These are phyloP conservation scores for Drechmeria coniospora DNA, from an alignment of 2,329 filamentous ascomycete genomes.

Conservation along the genomic window DNA sequence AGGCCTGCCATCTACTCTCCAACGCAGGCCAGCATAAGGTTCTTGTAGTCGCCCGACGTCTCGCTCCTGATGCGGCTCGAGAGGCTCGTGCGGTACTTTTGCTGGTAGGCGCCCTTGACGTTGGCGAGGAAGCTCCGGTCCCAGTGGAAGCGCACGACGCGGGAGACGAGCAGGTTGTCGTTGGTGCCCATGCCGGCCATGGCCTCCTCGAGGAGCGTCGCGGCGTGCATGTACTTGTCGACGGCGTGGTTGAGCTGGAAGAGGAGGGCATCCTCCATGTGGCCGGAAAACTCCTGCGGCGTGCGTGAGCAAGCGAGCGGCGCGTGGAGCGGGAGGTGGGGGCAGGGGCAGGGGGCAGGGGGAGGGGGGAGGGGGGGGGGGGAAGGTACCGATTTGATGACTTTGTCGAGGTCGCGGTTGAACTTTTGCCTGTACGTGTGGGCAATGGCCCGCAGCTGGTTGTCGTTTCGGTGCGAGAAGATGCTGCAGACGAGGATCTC, in stretches of 20 bases:
- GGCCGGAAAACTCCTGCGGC: constrained; percentile 65
- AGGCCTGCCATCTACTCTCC: constrained; percentile 22
- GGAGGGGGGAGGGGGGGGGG: too few species aligned
- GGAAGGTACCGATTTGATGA: constrained; percentile 49
- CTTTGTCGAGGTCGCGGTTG: constrained; percentile 51
- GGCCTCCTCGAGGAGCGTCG: constrained; percentile 62
- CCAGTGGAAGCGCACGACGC: constrained; percentile 78
- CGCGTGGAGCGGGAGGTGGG: too few species aligned
- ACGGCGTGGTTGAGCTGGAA: constrained; percentile 62
- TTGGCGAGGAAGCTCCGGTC: constrained; percentile 57
- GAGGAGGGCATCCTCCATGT: constrained; percentile 77
- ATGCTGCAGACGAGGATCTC: constrained; percentile 66
- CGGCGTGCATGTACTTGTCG: constrained; percentile 76
- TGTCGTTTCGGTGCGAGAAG: constrained; percentile 59
- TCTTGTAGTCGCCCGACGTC: constrained; percentile 72
- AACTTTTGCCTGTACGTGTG: constrained; percentile 62
- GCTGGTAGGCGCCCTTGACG: constrained; percentile 63
- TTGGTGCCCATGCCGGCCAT: constrained; percentile 85
- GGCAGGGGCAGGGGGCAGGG: background rate
- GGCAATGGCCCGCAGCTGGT: constrained; percentile 69
- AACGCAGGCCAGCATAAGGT: constrained; percentile 55
- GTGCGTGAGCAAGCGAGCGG: background rate
- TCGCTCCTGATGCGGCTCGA: constrained; percentile 60
- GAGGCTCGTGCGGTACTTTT: constrained; percentile 53
- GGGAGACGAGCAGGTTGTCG: constrained; percentile 60